phyloP scores from a whole-genome alignment of 2,329 filamentous ascomycete genomes.

The Sporothrix euskadiensis region DNA sequence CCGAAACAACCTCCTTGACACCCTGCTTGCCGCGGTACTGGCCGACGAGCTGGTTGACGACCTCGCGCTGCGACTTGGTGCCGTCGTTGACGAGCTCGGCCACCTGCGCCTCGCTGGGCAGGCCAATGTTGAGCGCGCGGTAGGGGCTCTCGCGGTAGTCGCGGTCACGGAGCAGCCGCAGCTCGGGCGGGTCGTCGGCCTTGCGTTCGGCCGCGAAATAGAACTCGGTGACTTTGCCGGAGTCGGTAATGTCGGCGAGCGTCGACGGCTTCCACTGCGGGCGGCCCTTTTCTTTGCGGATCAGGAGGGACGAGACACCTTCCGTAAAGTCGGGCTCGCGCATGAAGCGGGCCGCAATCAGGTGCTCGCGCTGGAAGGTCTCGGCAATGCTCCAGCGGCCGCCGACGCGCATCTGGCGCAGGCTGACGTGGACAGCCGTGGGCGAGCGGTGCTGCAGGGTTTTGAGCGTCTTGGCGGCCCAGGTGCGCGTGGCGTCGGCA shows the following conservation, averaged over 20 bases:
- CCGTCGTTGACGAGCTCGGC: constrained; percentile 46
- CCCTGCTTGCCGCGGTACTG: constrained; percentile 66
- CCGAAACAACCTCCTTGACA: constrained; percentile 65
- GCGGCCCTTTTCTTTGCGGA: constrained; percentile 60
- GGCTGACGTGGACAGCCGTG: constrained; percentile 79
- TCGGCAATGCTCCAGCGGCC: constrained; percentile 76
- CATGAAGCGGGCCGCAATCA: constrained; percentile 88
- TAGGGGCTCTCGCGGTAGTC: constrained; percentile 76
- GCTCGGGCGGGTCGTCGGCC: constrained; percentile 42
- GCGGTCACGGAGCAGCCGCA: constrained; percentile 62
- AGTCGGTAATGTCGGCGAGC: constrained; percentile 64
- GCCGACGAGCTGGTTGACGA: constrained; percentile 63
- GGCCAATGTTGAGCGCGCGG: constrained; percentile 53
- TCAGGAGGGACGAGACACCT: constrained; percentile 79
- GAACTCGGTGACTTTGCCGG: constrained; percentile 56
- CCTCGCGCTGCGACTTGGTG: constrained; percentile 52
- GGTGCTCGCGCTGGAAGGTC: constrained; percentile 82
- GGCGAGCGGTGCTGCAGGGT: constrained; percentile 80
- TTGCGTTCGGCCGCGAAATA: constrained; percentile 63
- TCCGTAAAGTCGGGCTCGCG: constrained; percentile 85
- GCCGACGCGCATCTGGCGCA: constrained; percentile 79
- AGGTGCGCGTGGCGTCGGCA: constrained; percentile 59
- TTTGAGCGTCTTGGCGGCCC: constrained; percentile 75
- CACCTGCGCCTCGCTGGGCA: constrained; percentile 71
- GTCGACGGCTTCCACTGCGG: constrained; percentile 76